Base-by-base conservation (phyloP, 75 land plant species). In the Pseudotsuga menziesii region DNA sequence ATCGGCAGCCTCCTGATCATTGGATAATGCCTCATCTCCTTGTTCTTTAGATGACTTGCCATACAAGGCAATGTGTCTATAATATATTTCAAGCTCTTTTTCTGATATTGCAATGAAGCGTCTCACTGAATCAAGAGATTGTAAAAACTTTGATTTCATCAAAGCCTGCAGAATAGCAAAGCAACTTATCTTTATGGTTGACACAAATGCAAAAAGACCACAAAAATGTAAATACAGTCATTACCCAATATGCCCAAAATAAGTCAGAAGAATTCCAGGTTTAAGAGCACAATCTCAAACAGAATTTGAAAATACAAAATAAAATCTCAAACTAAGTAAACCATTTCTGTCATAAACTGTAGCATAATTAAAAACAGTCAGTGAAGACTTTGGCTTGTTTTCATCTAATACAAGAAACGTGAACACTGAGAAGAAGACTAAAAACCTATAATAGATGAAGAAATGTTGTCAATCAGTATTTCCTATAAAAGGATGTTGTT, bases 21-120 rank as follows among this genome's bases (percentile, higher is more conserved):
- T 48, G 54, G 54, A 48, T 48, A 48, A 48, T 48, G 54, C 9
- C 54, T 48, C 54, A 9, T 48, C 54, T 48, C 54, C 54, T 48
- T 48, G 54, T 48, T 48, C 54, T 48, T 48, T n/a, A 77, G 78
- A 78, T 69, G 91, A 89, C 17, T 55, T 73, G 19, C 75, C 56
- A 73, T 83, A 89, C 27, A 74, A 58, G n/a, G 91, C 88, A 58
- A 83, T 12, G 60, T 90, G 85, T 44, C 82, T 54, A 32, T 72
- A 88, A 69, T 88, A 90, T 17, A 82, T 82, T 80, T 82, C 85
- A 27, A 91, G 82, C 75, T 91, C 93, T 56, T 79, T 81, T 85
- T 91, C 93, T 64, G 84, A 48, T n/a, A 78, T 82, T 74, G 84
- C 86, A 77, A 91, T 81, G 77, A 88, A 82, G 17, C 84, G 81